Evolutionary conservation across 495 filamentous ascomycete genomes (phyloP), one percentile per base, ranked within the genome.

Genomic region (Aspergillus diversus): DNA sequence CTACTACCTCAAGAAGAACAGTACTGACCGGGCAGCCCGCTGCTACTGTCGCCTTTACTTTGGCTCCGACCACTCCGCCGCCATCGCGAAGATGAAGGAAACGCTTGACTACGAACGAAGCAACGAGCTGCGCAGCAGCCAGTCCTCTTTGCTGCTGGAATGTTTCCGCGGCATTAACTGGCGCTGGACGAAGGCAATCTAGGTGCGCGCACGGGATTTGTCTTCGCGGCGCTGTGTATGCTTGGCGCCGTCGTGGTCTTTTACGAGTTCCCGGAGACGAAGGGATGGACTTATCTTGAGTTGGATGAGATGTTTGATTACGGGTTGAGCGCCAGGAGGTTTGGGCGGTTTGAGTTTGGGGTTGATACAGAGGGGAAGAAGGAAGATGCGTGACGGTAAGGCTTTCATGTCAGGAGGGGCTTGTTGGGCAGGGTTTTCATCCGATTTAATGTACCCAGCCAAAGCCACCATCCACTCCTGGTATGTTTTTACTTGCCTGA

Each of bases 181-280:
- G 39, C 39, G 39, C 39, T 3, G 39, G 39, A 70, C 58, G 60
- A 63, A 3, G 70, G 65, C 0, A 60, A 72, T 51, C 57, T 72
- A 17, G 64, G 66, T 8, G 70, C 63, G 0, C 70, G 68, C 47
- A 68, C 65, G 3, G 70, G 70, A 1, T 72, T 72, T 63, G 61
- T 72, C 8, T 72, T 66, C 48, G 63, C 63, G 21, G 68, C 60
- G 1, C 32, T 72, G 33, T 71, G 66, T 57, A n/a, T 67, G 11
- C 12, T 68, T 3, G 61, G 64, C 7, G 56, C 60, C 5, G 54
- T 27, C 0, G 55, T 65, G 2, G 66, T 66, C 4, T 72, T 64
- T 62, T 33, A 63, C 15, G 52, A 62, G n/a, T 37, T 72, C 7
- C 70, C 70, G 9, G 70, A 72, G 49, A 72, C 69, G 67, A 69